These are phyloP conservation scores for Cutaneotrichosporon spelunceum DNA, from an alignment of 1,284 basidiomycete species.

Conservation along the genomic window DNA sequence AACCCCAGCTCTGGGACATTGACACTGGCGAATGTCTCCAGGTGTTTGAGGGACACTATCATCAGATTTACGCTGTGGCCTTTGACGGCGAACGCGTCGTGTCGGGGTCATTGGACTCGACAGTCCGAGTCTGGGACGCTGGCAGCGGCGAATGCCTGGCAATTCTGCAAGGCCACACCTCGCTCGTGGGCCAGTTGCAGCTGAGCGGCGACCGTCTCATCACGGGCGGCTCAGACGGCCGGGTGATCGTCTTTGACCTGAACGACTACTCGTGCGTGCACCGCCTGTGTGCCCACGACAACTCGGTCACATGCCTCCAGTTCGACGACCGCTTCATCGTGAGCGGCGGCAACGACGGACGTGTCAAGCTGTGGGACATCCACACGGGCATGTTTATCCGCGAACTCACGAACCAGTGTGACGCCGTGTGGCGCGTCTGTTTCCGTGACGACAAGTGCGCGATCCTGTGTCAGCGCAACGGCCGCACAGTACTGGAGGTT, in stretches of 20 bases:
- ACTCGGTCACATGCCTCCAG: constrained; percentile 84
- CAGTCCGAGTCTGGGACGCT: constrained; percentile 83
- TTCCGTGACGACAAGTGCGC: constrained; percentile 75
- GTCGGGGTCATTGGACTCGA: constrained; percentile 86
- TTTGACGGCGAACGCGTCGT: constrained; percentile 84
- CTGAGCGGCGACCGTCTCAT: constrained; percentile 70
- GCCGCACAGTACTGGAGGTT: constrained; percentile 86
- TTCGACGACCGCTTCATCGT: constrained; percentile 71
- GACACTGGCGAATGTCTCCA: constrained; percentile 83
- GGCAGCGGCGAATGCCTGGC: constrained; percentile 74
- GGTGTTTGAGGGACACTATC: constrained; percentile 80
- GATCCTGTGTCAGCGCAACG: constrained; percentile 75
- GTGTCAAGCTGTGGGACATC: constrained; percentile 81
- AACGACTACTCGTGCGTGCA: constrained; percentile 55
- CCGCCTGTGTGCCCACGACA: constrained; percentile 70
- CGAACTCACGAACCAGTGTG: constrained; percentile 70
- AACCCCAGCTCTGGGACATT: constrained; percentile 68
- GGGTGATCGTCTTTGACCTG: constrained; percentile 84
- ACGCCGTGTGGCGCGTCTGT: constrained; percentile 84
- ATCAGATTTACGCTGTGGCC: constrained; percentile 89
- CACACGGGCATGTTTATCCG: constrained; percentile 67
- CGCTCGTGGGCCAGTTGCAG: constrained; percentile 90
- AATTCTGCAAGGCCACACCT: constrained; percentile 86
- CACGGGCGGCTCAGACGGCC: constrained; percentile 90
- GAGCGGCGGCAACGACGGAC: constrained; percentile 78